These are phyloP conservation scores for Starmerella stigmatis DNA, from an alignment of 805 yeast genomes.

Conservation along the genomic window DNA sequence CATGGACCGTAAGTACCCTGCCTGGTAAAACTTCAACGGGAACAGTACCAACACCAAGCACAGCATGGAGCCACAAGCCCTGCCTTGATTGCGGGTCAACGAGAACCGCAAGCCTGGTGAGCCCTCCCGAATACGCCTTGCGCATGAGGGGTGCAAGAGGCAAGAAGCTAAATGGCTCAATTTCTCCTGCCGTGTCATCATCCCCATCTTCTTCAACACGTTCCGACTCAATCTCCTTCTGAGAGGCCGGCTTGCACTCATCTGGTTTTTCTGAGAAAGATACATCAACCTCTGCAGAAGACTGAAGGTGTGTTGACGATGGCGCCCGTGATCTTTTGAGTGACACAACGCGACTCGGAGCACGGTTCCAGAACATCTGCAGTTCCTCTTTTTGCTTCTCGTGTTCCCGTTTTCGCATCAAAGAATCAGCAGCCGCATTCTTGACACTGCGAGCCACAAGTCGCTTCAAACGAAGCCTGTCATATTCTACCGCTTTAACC, in stretches of 20 bases:
- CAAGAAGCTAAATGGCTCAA: conserved; percentile 2
- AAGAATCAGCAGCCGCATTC: neutral
- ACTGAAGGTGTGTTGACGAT: neutral
- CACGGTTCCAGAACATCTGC: conserved; percentile 1
- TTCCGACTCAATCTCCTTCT: neutral
- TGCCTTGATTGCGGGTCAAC: neutral
- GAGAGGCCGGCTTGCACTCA: neutral
- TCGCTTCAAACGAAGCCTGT: neutral
- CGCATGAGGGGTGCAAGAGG: neutral
- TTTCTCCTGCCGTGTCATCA: neutral
- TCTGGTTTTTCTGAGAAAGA: too few relatives aligned
- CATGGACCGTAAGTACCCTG: neutral
- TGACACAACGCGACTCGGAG: conserved; percentile 8
- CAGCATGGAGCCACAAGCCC: conserved; percentile 3
- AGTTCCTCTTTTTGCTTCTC: conserved; percentile 6
- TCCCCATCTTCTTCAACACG: neutral
- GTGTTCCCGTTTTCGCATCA: neutral
- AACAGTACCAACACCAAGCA: neutral
- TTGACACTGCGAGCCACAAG: neutral
- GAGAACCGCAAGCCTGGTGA: neutral
- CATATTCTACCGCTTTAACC: neutral
- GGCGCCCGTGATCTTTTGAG: neutral
- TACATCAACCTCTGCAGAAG: too few relatives aligned
- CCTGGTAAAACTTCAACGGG: neutral
- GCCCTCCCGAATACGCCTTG: conserved; percentile 1